Evolutionary conservation across 305 asterid genomes (phyloP), one percentile per base, ranked within the genome.

Genomic region (Solanum hybrid): DNA sequence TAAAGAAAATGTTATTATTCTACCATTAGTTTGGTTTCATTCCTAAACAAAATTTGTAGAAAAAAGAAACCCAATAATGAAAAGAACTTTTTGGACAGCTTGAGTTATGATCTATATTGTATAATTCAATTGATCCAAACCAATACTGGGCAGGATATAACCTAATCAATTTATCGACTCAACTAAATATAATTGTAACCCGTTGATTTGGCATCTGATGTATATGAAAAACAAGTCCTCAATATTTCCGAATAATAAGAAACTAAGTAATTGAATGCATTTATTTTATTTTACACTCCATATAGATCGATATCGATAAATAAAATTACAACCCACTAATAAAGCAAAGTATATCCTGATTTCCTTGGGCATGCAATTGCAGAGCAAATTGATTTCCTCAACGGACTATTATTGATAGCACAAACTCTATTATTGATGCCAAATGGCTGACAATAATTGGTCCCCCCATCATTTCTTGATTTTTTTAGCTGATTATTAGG

Each of bases 361-460:
- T 39, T 39, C 22, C 26, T 27, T 39, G 15, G 15, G 87, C 4
- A 6, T 41, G 70, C 2, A 2, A 83, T 27, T 15, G 73, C 27
- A 41, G 73, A 41, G 73, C 73, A 83, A 83, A 83, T 27, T 81
- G 87, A 81, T 39, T 57, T 81, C 70, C 70, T 26, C 36, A 24
- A 13, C 45, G 4, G 87, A 26, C 68, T 38, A 39, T 82, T 13
- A 22, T 20, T 61, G 34, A 81, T 81, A 6, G 24, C 87, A 17
- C 68, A 78, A 22, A 22, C 26, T 7, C 24, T 7, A 87, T 87
- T 24, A 70, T 87, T 87, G 83, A 36, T 17, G 72, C 38, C 83
- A 87, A 87, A 87, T 87, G 83, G 72, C 83, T 36, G 29, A 11
- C 61, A 73, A 29, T 37, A 17, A 36, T 87, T 73, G 83, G 82